Evolutionary conservation across 257 asterid genomes (phyloP).

Genomic region (Buddleja alternifolia): DNA sequence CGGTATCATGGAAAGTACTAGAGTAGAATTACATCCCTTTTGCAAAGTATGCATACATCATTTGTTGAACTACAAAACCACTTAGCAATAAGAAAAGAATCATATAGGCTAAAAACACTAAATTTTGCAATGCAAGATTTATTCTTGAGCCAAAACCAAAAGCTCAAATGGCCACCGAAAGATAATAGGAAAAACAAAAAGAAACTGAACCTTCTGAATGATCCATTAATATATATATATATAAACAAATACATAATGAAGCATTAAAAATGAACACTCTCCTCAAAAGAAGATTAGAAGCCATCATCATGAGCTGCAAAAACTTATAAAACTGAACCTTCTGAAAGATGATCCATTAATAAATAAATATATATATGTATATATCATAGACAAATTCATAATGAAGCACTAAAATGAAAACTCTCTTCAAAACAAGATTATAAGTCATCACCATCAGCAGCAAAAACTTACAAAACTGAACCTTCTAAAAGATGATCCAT

Average conservation of each 20-base stretch:
- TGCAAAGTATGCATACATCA: background rate
- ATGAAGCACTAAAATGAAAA: background rate
- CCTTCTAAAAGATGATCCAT: no score
- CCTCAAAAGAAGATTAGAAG: conserved; percentile 8
- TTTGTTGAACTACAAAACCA: conserved; percentile 14
- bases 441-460: conserved; percentile 7
- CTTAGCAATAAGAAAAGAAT: background rate
- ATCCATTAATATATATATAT: background rate
- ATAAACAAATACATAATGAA: no score
- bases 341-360: no score
- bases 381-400: no score
- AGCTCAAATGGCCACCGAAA: background rate
- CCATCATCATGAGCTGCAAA: conserved; percentile 11
- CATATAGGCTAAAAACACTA: background rate
- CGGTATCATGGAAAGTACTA: no score
- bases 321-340: background rate
- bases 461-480: background rate
- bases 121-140: conserved; percentile 3
- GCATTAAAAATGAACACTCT: conserved; percentile 4
- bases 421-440: conserved; percentile 9
- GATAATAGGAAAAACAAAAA: background rate
- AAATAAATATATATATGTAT: no score
- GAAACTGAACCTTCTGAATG: background rate
- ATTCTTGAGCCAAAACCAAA: background rate
- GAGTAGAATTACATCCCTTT: background rate